A percentile compares a stretch with the other conserved stretches of the same genome.
Evolutionary conservation across 2,329 filamentous ascomycete genomes (phyloP).

Genomic region (Arthrobotrys megalospora): DNA sequence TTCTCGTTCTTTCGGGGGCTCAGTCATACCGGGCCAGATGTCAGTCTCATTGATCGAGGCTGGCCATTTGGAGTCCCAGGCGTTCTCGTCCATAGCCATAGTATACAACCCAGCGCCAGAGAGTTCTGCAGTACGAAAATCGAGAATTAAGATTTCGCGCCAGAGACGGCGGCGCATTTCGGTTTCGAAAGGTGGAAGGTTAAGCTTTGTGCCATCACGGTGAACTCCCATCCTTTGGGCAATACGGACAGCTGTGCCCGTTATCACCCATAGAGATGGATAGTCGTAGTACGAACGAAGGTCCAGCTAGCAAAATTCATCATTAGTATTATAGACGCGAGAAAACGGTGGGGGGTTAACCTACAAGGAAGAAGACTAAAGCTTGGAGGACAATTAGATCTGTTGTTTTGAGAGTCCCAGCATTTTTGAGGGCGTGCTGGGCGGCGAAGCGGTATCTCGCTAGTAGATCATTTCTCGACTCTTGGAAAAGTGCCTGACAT

Average conservation of each 20-base stretch:
- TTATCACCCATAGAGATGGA: constrained; percentile 76
- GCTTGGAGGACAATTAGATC: constrained; percentile 79
- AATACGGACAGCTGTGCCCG: constrained; percentile 75
- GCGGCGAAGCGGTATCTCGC: constrained; percentile 73
- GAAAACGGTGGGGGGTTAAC: constrained; percentile 54
- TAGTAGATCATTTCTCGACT: constrained; percentile 72
- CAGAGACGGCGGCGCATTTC: constrained; percentile 76
- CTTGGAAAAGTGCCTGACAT: constrained; percentile 71
- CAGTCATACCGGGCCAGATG: constrained; percentile 56
- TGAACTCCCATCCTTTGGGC: constrained; percentile 76
- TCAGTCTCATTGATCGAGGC: constrained; percentile 43
- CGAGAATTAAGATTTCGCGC: constrained; percentile 76
- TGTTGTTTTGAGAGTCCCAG: constrained; percentile 77
- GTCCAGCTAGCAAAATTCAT: constrained; percentile 59
- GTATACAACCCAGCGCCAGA: constrained; percentile 71
- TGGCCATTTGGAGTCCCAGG: constrained; percentile 56
- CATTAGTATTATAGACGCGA: background rate
- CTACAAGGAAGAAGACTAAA: constrained; percentile 77
- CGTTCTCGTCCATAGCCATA: constrained; percentile 62
- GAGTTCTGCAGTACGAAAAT: constrained; percentile 73
- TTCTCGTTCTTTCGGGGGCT: constrained; percentile 30
- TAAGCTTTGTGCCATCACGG: constrained; percentile 71
- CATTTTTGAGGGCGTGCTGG: constrained; percentile 78
- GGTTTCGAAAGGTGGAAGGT: constrained; percentile 73
- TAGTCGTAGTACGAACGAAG: constrained; percentile 68